Conservation (phyloP, 352 stramenopile genomes). For the Elongisporangium anandrum region DNA sequence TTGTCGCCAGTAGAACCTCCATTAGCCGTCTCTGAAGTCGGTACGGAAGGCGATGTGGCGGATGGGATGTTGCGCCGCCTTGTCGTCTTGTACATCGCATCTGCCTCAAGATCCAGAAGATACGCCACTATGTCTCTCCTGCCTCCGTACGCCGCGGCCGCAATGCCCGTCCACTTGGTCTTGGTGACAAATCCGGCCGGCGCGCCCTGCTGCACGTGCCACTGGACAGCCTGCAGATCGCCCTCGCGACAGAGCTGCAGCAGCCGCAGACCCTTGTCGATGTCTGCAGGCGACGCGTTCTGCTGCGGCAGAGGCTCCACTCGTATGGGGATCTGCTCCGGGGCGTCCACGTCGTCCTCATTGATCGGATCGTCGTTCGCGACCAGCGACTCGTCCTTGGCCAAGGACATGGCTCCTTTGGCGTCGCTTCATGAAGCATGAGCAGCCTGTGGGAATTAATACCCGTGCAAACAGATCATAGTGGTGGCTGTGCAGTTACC, state of each 20-base stretch:
- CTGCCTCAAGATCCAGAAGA: slow-evolving; percentile 63
- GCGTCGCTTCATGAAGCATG: not conserved
- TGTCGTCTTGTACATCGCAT: slow-evolving; percentile 65
- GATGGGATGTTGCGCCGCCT: not conserved
- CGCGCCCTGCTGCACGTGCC: slow-evolving; percentile 38
- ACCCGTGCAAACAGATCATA: not conserved
- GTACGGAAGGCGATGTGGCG: not conserved
- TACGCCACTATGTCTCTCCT: slow-evolving; percentile 65
- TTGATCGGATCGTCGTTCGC: slow-evolving; percentile 5
- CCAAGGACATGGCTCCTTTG: not conserved
- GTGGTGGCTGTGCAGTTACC: not conserved
- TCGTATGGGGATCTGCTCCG: slow-evolving; percentile 49
- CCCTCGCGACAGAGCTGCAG: slow-evolving; percentile 61
- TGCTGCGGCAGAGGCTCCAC: slow-evolving; percentile 55
- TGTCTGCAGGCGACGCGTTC: slow-evolving; percentile 39
- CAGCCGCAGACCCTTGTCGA: slow-evolving; percentile 48
- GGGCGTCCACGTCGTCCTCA: slow-evolving; percentile 17
- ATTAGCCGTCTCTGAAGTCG: not conserved
- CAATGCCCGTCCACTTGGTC: slow-evolving; percentile 68
- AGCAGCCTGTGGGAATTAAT: not conserved
- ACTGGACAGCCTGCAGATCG: slow-evolving; percentile 26
- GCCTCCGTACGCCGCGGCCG: slow-evolving; percentile 59
- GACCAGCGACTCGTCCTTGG: not conserved
- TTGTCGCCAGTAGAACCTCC: slow-evolving; percentile 1
- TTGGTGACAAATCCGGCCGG: slow-evolving; percentile 71